Conservation (phyloP, 148 eudicot species). For the Persicaria tinctoria region DNA sequence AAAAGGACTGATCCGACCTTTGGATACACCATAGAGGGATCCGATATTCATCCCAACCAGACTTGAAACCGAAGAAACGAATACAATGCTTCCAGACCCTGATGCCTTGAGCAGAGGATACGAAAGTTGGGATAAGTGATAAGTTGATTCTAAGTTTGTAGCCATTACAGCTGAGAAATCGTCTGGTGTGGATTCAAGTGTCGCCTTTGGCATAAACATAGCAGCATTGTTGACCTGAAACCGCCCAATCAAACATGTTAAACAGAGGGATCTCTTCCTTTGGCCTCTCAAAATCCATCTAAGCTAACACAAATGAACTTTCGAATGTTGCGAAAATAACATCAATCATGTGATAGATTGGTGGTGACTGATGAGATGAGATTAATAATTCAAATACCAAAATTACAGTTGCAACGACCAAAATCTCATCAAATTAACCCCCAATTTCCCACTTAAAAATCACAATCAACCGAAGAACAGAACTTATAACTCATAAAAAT, state of each 20-base stretch:
- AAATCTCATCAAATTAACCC: too few relatives aligned
- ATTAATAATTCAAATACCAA: too few relatives aligned
- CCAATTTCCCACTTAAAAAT: too few relatives aligned
- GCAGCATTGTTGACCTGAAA: slow-evolving; percentile 49
- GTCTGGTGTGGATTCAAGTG: slow-evolving; percentile 23
- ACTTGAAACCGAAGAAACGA: slow-evolving; percentile 43
- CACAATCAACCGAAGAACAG: too few relatives aligned
- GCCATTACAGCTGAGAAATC: slow-evolving; percentile 27
- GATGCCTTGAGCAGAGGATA: slow-evolving; percentile 51
- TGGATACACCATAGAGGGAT: slow-evolving; percentile 38
- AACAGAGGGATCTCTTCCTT: background rate
- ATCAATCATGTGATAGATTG: too few relatives aligned
- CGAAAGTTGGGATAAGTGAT: slow-evolving; percentile 45
- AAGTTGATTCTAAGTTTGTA: slow-evolving; percentile 43
- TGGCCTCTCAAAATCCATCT: background rate
- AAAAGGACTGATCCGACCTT: slow-evolving; percentile 23
- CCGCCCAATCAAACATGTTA: background rate
- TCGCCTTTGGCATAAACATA: slow-evolving; percentile 16
- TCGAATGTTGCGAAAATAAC: too few relatives aligned
- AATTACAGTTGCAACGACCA: too few relatives aligned
- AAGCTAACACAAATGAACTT: too few relatives aligned
- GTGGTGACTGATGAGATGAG: too few relatives aligned
- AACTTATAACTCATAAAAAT: too few relatives aligned
- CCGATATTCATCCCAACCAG: slow-evolving; percentile 19
- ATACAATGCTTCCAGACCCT: slow-evolving; percentile 36